A percentile compares a stretch with the other conserved stretches of the same genome.
These are phyloP conservation scores for Pterocarpus santalinus DNA, from an alignment of 306 rosid species.

Conservation along the genomic window DNA sequence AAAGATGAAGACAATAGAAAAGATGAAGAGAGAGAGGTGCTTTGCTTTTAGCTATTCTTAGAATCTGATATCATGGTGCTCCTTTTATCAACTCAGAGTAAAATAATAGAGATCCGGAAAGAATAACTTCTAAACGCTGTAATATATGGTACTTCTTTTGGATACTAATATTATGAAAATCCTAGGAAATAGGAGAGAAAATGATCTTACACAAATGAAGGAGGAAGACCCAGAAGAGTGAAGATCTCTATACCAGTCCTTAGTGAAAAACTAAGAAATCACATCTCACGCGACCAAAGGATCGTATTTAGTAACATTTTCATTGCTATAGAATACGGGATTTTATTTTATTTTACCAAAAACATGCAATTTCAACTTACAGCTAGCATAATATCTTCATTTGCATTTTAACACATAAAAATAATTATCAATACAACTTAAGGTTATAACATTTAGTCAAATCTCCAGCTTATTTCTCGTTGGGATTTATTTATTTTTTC, in stretches of 20 bases:
- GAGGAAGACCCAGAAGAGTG: constrained; percentile 27
- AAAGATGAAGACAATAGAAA: constrained; percentile 49
- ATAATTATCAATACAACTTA: background rate
- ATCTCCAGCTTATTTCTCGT: background rate
- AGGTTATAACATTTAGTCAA: background rate
- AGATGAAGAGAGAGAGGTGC: constrained; percentile 36
- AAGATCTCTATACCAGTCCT: constrained; percentile 43
- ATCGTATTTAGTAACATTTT: constrained; percentile 17
- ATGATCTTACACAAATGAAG: constrained; percentile 1
- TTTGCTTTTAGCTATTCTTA: constrained; percentile 45
- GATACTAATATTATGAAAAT: background rate
- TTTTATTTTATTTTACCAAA: background rate
- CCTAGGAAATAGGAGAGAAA: constrained; percentile 4
- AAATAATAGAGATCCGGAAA: constrained; percentile 8
- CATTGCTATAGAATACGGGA: background rate
- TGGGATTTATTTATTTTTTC: background rate
- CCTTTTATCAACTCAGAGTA: constrained; percentile 39
- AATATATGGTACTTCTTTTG: constrained; percentile 28
- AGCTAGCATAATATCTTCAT: background rate
- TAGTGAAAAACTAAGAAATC: constrained; percentile 47
- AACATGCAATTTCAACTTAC: background rate
- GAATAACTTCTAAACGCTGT: constrained; percentile 25
- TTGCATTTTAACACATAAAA: background rate
- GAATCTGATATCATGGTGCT: constrained; percentile 47
- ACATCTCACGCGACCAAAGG: constrained; percentile 56